These are phyloP conservation scores for Aspergillus awamori DNA, from an alignment of 2,329 filamentous ascomycete species.

Conservation along the genomic window DNA sequence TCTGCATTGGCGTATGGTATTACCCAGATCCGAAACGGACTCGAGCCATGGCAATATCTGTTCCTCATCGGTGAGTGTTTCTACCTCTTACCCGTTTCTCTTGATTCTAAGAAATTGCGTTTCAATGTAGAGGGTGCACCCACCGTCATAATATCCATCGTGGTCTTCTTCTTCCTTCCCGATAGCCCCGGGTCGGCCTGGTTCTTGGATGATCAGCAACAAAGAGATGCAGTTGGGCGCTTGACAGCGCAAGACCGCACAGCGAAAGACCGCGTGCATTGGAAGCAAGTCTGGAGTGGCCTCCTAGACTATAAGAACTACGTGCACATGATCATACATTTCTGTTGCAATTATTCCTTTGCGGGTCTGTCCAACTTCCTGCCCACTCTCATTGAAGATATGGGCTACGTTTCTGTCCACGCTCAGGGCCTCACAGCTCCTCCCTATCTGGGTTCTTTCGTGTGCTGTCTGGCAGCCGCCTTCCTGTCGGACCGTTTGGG, in stretches of 20 bases:
- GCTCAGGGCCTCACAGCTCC: slow-evolving; percentile 49
- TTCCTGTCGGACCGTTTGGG: slow-evolving; percentile 42
- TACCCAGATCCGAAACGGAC: slow-evolving; percentile 27
- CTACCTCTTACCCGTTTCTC: background rate
- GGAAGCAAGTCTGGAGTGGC: slow-evolving; percentile 39
- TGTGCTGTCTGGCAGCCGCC: slow-evolving; percentile 33
- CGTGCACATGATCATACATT: slow-evolving; percentile 42
- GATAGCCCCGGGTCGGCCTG: slow-evolving; percentile 48
- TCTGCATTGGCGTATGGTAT: slow-evolving; percentile 45
- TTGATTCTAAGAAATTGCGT: slow-evolving; percentile 26
- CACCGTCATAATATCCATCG: slow-evolving; percentile 44
- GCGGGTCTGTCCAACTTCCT: slow-evolving; percentile 47
- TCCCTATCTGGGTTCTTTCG: slow-evolving; percentile 45
- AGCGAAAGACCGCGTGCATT: slow-evolving; percentile 29
- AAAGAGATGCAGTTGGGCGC: slow-evolving; percentile 55
- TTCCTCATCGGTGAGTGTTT: slow-evolving; percentile 48
- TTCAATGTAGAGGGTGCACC: slow-evolving; percentile 39
- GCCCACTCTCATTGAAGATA: slow-evolving; percentile 45
- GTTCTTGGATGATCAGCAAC: slow-evolving; percentile 49
- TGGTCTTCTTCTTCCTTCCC: slow-evolving; percentile 49
- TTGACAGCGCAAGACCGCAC: slow-evolving; percentile 34
- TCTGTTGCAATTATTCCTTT: slow-evolving; percentile 44
- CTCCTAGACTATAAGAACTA: slow-evolving; percentile 44
- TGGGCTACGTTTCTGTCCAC: slow-evolving; percentile 45
- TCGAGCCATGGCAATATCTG: slow-evolving; percentile 45